Conservation (phyloP, 805 yeast species). For the Starmera dryadoides region DNA sequence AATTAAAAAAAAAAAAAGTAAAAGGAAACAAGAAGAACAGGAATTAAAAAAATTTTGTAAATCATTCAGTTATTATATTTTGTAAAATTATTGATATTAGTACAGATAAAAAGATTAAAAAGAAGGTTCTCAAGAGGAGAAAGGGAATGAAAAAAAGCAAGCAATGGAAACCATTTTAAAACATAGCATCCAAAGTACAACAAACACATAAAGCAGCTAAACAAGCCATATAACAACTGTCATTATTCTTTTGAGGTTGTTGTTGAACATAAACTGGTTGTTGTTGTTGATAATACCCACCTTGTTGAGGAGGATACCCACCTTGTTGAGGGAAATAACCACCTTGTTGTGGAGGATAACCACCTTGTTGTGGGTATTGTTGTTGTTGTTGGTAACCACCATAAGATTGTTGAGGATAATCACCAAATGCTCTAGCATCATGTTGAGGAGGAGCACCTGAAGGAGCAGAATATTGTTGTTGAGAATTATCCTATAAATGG, state of each 20-base stretch:
- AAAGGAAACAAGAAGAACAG: background rate
- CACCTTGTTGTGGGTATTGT: conserved; percentile 26
- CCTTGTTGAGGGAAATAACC: no score
- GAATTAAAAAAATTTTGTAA: background rate
- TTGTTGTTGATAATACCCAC: conserved; percentile 34
- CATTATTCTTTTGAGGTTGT: conserved; percentile 30
- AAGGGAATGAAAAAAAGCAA: no score
- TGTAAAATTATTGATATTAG: no score
- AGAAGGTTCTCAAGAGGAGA: no score
- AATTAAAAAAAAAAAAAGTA: background rate
- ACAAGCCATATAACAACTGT: conserved; percentile 45
- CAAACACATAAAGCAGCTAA: conserved; percentile 49
- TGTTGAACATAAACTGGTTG: conserved; percentile 50
- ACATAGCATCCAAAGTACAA: conserved; percentile 44
- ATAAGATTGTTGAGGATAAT: conserved; percentile 12
- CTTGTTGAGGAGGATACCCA: conserved; percentile 22
- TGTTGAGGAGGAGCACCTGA: conserved; percentile 9
- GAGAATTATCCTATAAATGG: conserved; percentile 6
- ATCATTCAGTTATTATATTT: no score
- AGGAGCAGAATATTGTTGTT: no score
- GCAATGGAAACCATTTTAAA: no score
- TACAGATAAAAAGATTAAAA: no score
- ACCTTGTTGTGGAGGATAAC: conserved; percentile 32
- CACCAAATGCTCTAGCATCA: conserved; percentile 6
- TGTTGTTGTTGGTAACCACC: conserved; percentile 16